Evolutionary conservation across 306 rosid genomes (phyloP).

Genomic region (Quercus gilva): DNA sequence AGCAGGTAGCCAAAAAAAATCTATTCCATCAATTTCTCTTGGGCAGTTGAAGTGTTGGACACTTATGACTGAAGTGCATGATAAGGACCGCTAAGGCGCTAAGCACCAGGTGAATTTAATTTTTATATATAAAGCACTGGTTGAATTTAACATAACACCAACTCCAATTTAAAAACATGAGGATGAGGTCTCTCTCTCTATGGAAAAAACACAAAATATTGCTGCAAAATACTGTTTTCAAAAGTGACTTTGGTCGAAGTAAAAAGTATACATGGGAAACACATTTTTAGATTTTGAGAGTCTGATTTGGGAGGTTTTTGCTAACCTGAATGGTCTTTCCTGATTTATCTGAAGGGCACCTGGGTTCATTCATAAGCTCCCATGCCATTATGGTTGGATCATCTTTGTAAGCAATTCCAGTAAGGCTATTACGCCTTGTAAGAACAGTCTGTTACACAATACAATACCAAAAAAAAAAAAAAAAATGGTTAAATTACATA

Average conservation of each 20-base stretch:
- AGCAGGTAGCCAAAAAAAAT: neutral
- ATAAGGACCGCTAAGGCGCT: neutral
- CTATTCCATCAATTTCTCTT: neutral
- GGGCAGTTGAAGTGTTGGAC: neutral
- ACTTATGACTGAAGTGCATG: neutral
- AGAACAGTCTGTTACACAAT: constrained; percentile 48
- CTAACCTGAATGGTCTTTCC: constrained; percentile 77
- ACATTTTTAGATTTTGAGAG: neutral
- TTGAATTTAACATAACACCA: neutral
- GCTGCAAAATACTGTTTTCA: no score
- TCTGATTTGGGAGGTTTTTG: neutral
- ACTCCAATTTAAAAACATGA: no score
- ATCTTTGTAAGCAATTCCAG: constrained; percentile 77
- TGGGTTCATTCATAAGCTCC: constrained; percentile 94
- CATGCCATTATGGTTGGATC: constrained; percentile 95
- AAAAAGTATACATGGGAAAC: no score
- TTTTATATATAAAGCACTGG: no score
- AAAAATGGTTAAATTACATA: neutral
- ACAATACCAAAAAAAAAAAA: neutral
- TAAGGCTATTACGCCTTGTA: constrained; percentile 69
- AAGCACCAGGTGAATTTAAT: neutral
- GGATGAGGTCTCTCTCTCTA: no score
- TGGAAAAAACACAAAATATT: no score
- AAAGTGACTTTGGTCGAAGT: no score
- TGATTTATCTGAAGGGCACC: constrained; percentile 76